Evolutionary conservation across 2,329 filamentous ascomycete genomes (phyloP), one percentile per base, ranked within the genome.

Genomic region (Aureobasidium zeae): DNA sequence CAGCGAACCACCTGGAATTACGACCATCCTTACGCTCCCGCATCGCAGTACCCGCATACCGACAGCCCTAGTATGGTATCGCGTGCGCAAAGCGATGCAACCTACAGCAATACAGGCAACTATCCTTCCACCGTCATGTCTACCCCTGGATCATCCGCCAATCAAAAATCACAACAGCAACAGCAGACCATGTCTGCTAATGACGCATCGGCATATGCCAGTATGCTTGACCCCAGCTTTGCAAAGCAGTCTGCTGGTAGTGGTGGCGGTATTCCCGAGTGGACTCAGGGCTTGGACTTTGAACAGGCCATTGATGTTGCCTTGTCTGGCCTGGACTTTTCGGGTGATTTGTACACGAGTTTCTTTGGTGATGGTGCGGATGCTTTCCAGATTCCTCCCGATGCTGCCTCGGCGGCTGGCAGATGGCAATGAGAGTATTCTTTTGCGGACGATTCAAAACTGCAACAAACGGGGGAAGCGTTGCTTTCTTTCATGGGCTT

Each of bases 271-370:
- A n/a, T n/a, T n/a, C 13, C 32, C 12, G 43, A 45, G 10, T 50
- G 48, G 48, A 44, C 48, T 33, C 38, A 47, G 8, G 46, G 46
- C 1, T 38, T 50, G 38, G 48, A 48, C 19, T 46, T 50, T 15
- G 46, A 50, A 28, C 48, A 50, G 36, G 43, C 47, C 6, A 39
- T 50, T 7, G 33, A 50, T 15, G 48, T 48, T 4, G 48, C 48
- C 11, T 35, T 50, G 24, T 39, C 31, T 16, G 44, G 45, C 25
- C 19, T 50, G 16, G 48, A 50, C 25, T 41, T 42, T 5, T 44
- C 35, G 11, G 48, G 48, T 8, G 48, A 50, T 41, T n/a, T 50
- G 37, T 45, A 28, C 48, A 46, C 46, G 11, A 47, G 44, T 25
- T 49, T 49, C 36, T 47, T 47, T 21, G 48, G 48, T 17, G 44